Conservation (phyloP, 306 rosid genomes). For the Abrus pulchellus region DNA sequence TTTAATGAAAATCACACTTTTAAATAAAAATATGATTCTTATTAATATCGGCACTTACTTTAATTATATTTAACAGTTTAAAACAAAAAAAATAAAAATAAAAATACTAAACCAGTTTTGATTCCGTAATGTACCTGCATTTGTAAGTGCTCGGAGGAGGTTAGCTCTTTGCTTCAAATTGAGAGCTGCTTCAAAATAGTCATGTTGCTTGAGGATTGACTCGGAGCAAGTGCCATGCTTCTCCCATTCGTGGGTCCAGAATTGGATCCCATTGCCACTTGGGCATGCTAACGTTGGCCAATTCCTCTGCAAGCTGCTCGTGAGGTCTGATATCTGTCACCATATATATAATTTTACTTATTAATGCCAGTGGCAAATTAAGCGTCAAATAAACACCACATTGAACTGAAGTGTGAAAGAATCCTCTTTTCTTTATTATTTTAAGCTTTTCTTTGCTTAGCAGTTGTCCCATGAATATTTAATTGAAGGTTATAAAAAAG, state of each 20-base stretch:
- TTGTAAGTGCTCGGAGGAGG: constrained; percentile 59
- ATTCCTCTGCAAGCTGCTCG: constrained; percentile 47
- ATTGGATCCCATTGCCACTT: constrained; percentile 53
- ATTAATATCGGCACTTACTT: too few relatives aligned
- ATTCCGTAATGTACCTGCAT: constrained; percentile 51
- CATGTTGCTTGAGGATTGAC: constrained; percentile 65
- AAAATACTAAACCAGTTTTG: neutral
- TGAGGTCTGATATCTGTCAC: constrained; percentile 15
- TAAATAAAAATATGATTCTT: too few relatives aligned
- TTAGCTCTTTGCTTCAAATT: constrained; percentile 55
- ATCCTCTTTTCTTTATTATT: neutral
- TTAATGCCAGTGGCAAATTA: neutral
- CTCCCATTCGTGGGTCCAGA: constrained; percentile 75
- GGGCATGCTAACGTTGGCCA: constrained; percentile 80
- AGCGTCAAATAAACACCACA: neutral
- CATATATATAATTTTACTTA: neutral
- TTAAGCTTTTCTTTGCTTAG: neutral
- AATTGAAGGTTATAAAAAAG: neutral
- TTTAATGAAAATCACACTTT: too few relatives aligned
- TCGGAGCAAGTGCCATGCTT: constrained; percentile 80
- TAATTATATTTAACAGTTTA: too few relatives aligned
- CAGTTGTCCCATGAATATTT: neutral
- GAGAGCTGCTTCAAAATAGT: constrained; percentile 63
- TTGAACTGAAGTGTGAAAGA: neutral
- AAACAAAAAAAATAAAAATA: too few relatives aligned